These are phyloP conservation scores for Chalaropsis ovoidea DNA, from an alignment of 2,329 filamentous ascomycete species.

Conservation along the genomic window DNA sequence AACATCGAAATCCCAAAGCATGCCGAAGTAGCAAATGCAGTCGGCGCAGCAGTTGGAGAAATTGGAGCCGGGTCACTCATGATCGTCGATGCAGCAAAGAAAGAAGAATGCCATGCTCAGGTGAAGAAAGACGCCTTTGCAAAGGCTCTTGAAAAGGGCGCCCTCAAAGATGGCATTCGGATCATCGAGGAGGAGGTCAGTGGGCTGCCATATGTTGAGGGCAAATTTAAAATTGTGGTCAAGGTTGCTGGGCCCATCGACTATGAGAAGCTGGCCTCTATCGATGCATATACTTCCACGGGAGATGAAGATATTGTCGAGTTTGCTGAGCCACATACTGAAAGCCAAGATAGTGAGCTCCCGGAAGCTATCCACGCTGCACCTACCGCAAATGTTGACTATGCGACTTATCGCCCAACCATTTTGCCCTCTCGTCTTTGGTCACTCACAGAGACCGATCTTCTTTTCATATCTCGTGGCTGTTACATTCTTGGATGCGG, in stretches of 20 bases:
- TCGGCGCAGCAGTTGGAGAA: conserved; percentile 28
- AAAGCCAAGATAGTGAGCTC: neutral
- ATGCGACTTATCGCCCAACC: conserved; percentile 40
- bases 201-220: conserved; percentile 28
- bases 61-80: conserved; percentile 27
- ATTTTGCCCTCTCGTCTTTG: conserved; percentile 30
- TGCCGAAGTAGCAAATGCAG: conserved; percentile 28
- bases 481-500: conserved; percentile 29
- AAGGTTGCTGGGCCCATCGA: conserved; percentile 27
- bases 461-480: conserved; percentile 28
- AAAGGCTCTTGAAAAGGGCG: conserved; percentile 27
- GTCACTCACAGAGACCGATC: conserved; percentile 28
- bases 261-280: conserved; percentile 25
- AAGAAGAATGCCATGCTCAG: conserved; percentile 25
- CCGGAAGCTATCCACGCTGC: neutral
- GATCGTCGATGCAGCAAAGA: conserved; percentile 27
- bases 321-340: conserved; percentile 3
- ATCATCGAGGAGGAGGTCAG: conserved; percentile 28
- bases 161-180: conserved; percentile 22
- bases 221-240: conserved; percentile 27
- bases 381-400: conserved; percentile 29
- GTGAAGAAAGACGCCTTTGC: conserved; percentile 26
- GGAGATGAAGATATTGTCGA: neutral
- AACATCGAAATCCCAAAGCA: conserved; percentile 27
- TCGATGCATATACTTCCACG: conserved; percentile 16